A percentile compares a stretch with the other conserved stretches of the same genome.
Evolutionary conservation across 139 green algal genomes (phyloP).

Genomic region (Tetradesmus obliquus): DNA sequence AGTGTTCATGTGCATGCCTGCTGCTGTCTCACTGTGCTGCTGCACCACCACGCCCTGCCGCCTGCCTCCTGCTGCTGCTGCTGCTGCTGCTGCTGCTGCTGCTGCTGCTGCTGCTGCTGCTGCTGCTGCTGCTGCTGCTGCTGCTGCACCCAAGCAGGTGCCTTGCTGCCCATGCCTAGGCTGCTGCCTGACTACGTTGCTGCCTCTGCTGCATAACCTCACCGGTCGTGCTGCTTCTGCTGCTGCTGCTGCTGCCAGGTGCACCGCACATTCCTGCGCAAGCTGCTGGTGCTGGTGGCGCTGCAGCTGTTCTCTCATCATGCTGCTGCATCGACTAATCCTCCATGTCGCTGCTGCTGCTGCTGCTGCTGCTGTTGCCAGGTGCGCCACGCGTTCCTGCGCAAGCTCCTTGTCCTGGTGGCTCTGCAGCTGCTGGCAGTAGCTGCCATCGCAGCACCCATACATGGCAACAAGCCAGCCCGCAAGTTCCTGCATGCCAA

Average conservation of each 20-base stretch:
- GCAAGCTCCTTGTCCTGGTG: constrained; percentile 63
- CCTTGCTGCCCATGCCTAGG: too few species aligned
- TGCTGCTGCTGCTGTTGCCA: not conserved
- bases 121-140: too few species aligned
- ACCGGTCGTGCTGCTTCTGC: not conserved
- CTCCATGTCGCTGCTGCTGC: not conserved
- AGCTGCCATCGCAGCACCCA: constrained; percentile 35
- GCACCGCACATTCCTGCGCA: not conserved
- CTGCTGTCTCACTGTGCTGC: too few species aligned
- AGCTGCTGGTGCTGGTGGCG: not conserved
- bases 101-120: too few species aligned
- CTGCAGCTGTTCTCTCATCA: not conserved
- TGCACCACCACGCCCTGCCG: too few species aligned
- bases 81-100: too few species aligned
- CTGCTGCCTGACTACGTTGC: too few species aligned
- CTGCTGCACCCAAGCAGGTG: too few species aligned
- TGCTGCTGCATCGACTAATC: not conserved
- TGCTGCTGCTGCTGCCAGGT: not conserved
- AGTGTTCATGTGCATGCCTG: too few species aligned
- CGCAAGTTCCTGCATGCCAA: constrained; percentile 53
- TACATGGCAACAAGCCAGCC: constrained; percentile 29
- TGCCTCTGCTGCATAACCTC: too few species aligned
- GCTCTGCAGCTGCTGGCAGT: constrained; percentile 58
- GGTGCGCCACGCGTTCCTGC: constrained; percentile 54
- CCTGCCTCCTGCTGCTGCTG: too few species aligned